phyloP scores from a whole-genome alignment of 768 basidiomycete genomes.

The Psilocybe tampanensis region DNA sequence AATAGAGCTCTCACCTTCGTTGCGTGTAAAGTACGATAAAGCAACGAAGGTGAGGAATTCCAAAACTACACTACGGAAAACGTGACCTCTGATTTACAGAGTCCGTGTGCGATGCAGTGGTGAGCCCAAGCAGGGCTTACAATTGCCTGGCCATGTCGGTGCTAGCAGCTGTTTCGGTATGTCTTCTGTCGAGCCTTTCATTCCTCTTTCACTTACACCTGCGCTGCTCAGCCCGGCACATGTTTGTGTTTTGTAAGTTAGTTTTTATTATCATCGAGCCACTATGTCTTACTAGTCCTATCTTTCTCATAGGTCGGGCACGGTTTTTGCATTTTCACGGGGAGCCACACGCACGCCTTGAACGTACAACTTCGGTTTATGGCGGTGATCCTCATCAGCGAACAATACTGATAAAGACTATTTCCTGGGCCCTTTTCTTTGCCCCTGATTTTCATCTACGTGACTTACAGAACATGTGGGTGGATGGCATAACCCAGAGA shows the following conservation, averaged over 20 bases:
- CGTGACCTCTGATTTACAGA: too few species aligned
- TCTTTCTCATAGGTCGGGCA: conserved; percentile 29
- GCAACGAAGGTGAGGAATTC: too few species aligned
- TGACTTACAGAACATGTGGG: conserved; percentile 48
- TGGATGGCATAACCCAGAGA: conserved; percentile 45
- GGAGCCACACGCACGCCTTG: conserved; percentile 45
- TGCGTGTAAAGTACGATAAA: too few species aligned
- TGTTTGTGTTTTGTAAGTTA: conserved; percentile 43
- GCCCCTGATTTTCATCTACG: conserved; percentile 49
- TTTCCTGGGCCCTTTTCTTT: conserved; percentile 50
- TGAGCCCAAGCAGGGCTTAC: too few species aligned
- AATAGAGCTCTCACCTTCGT: too few species aligned
- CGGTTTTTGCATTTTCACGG: conserved; percentile 50
- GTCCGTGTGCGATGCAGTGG: too few species aligned
- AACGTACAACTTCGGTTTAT: conserved; percentile 45
- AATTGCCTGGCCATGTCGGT: conserved; percentile 13
- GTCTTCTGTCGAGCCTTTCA: background rate
- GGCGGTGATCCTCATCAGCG: background rate
- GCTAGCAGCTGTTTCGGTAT: conserved; percentile 29
- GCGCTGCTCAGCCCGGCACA: conserved; percentile 37
- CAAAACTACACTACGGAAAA: too few species aligned
- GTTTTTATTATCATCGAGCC: background rate
- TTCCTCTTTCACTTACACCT: background rate
- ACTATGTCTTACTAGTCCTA: background rate
- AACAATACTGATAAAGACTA: conserved; percentile 29